Conservation (phyloP, 2,329 filamentous ascomycete genomes). For the Fusarium staphyleae region DNA sequence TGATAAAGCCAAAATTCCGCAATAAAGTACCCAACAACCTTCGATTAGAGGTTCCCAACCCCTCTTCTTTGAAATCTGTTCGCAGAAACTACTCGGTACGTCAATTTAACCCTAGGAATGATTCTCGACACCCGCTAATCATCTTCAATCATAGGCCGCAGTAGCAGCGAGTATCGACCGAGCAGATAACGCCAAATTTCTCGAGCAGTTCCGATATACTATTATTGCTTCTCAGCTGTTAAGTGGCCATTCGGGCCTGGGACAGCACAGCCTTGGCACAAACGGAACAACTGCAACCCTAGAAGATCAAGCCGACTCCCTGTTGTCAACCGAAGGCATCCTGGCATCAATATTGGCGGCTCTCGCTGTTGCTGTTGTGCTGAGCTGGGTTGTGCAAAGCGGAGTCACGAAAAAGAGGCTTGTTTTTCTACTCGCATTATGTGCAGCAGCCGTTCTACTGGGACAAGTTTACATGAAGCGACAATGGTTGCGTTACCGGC, state of each 20-base stretch:
- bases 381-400: constrained; percentile 72
- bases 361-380: constrained; percentile 70
- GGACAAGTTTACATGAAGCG: constrained; percentile 77
- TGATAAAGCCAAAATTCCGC: constrained; percentile 62
- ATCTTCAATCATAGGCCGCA: constrained; percentile 59
- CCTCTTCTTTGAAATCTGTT: constrained; percentile 53
- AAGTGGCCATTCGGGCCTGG: constrained; percentile 68
- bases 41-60: constrained; percentile 49
- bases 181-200: constrained; percentile 82
- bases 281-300: constrained; percentile 20
- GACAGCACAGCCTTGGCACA: constrained; percentile 42
- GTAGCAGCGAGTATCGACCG: constrained; percentile 76
- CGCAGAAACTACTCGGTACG: constrained; percentile 61
- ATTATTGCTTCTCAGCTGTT: constrained; percentile 91
- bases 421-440: constrained; percentile 54
- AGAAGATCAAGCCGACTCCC: constrained; percentile 38
- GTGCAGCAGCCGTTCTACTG: constrained; percentile 60
- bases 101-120: constrained; percentile 7
- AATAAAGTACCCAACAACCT: constrained; percentile 55
- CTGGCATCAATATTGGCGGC: constrained; percentile 61
- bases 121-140: constrained; percentile 11
- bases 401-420: constrained; percentile 65
- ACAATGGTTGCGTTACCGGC: constrained; percentile 81
- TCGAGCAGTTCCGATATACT: constrained; percentile 92
- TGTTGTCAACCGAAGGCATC: constrained; percentile 54